These are phyloP conservation scores for Conoideocrella luteorostrata DNA, from an alignment of 2,329 filamentous ascomycete genomes.

Conservation along the genomic window DNA sequence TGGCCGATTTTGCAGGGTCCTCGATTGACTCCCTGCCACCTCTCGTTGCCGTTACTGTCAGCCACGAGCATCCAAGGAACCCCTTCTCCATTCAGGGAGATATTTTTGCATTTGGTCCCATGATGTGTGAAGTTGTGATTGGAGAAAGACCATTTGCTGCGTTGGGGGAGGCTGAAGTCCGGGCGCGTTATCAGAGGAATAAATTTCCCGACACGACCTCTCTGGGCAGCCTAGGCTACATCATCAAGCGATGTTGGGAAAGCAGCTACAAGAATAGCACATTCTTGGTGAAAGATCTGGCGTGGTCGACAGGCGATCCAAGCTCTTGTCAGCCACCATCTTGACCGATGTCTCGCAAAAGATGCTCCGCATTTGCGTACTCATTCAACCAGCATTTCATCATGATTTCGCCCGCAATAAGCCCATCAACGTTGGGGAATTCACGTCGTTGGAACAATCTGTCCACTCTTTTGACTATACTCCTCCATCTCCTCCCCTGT, in stretches of 20 bases:
- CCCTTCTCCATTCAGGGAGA: slow-evolving; percentile 4
- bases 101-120: slow-evolving; percentile 6
- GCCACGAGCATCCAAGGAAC: slow-evolving; percentile 4
- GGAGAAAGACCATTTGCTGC: slow-evolving; percentile 5
- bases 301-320: neutral
- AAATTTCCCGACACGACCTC: slow-evolving; percentile 4
- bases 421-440: too few species aligned
- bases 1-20: slow-evolving; percentile 10
- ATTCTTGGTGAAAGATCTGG: slow-evolving; percentile 1
- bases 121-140: slow-evolving; percentile 5
- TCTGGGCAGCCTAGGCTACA: slow-evolving; percentile 2
- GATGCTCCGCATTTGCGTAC: too few species aligned
- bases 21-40: slow-evolving; percentile 5
- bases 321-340: too few species aligned
- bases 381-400: too few species aligned
- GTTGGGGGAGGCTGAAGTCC: neutral
- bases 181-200: neutral
- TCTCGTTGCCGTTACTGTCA: slow-evolving; percentile 4
- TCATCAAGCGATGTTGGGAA: slow-evolving; percentile 8
- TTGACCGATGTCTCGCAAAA: too few species aligned
- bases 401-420: too few species aligned
- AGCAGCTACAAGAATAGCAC: neutral
- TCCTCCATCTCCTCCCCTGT: too few species aligned
- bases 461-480: too few species aligned
- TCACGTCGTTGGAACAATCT: too few species aligned